These are phyloP conservation scores for Scenedesmus sp. DNA, from an alignment of 163 green algal species.

Conservation along the genomic window DNA sequence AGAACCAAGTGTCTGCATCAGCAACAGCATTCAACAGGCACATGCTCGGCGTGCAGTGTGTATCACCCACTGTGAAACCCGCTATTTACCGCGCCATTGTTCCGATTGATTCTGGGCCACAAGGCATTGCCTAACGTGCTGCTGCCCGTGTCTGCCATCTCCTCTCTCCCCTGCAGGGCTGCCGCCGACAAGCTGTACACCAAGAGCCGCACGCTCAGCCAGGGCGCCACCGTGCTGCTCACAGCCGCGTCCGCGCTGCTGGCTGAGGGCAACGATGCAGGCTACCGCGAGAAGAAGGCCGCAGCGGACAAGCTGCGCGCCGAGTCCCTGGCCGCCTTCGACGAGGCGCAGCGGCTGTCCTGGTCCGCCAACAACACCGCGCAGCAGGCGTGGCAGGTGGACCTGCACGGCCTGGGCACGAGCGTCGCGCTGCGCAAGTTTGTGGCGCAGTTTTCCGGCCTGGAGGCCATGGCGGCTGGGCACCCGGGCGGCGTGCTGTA, in stretches of 20 bases:
- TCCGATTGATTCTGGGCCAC: no score
- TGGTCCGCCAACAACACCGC: conserved; percentile 22
- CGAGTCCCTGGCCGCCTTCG: neutral
- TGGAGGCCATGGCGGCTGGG: neutral
- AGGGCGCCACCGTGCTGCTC: neutral
- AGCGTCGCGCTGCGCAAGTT: conserved; percentile 27
- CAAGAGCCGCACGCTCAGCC: neutral
- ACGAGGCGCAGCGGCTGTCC: neutral
- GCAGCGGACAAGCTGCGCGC: neutral
- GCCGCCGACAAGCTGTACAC: conserved; percentile 18
- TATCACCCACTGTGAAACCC: no score
- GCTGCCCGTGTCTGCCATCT: neutral
- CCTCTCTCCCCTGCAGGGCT: neutral
- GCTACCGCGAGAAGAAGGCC: conserved; percentile 18
- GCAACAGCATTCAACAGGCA: neutral
- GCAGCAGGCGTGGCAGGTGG: conserved; percentile 9
- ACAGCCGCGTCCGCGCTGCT: neutral
- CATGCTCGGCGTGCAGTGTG: neutral
- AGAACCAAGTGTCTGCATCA: neutral
- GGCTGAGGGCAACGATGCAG: neutral
- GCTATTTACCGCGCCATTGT: no score
- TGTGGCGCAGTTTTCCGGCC: neutral
- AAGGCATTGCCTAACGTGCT: neutral
- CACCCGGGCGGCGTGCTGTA: conserved; percentile 21
- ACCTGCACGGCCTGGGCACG: conserved; percentile 39